Evolutionary conservation across 345 rosid genomes (phyloP), one percentile per base, ranked within the genome.

Genomic region (Corchorus capsularis): DNA sequence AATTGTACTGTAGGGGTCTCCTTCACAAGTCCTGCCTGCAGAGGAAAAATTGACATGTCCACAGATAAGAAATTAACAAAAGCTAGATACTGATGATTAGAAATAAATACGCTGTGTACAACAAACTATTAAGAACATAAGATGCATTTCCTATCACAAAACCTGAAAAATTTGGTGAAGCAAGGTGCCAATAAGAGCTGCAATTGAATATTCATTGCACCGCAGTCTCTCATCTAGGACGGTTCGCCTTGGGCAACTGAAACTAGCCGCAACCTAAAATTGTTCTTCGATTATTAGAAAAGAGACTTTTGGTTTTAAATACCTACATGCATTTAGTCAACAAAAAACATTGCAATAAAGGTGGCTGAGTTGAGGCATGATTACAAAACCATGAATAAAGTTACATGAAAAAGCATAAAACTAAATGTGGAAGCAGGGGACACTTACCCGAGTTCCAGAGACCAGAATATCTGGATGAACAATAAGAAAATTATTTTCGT

Each of bases 81-180:
- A 71, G 71, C 75, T 65, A 20, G 55, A 45, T 63, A 69, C 9
- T 74, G 63, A 52, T 63, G 64, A 55, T 76, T 62, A 11, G 61
- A 47, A 49, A 8, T 47, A 32, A 19, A 49, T 32, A 32, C 32
- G 41, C 15, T 49, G 13, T 69, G 27, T 5, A 56, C 43, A 70
- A 56, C 49, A 63, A 77, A 57, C 60, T 6, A 27, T 53, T 45
- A 35, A 71, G 27, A 50, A 20, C 8, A 73, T 17, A 14, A 10
- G 15, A 60, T 63, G 69, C 35, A 65, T 22, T 45, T 70, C 69
- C 74, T 22, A 63, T 68, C 35, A 69, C 66, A 69, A 80, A 72
- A 95, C 99, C 98, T 95, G 97, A 86, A 92, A 96, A 82, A 93
- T 77, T 85, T 96, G 97, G 85, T 93, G 98, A 79, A 92, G 86